Evolutionary conservation across 2,329 filamentous ascomycete species (phyloP).

Genomic region (Atkinsonella hypoxylon): DNA sequence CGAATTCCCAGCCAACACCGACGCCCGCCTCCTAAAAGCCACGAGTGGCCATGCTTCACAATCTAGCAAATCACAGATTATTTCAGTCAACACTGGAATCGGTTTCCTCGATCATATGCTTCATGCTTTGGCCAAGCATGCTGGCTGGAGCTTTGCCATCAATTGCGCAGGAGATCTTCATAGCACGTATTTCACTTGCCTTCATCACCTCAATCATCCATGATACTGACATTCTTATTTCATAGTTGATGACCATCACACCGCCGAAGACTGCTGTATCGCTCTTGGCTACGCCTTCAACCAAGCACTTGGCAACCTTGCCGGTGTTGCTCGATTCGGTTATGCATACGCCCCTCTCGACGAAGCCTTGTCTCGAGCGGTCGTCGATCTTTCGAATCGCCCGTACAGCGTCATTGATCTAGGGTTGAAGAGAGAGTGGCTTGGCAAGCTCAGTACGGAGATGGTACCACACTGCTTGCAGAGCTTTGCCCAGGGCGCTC

Average conservation of each 20-base stretch:
- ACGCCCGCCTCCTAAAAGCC: conserved; percentile 38
- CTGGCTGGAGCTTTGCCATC: conserved; percentile 81
- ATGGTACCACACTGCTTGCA: conserved; percentile 96
- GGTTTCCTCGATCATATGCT: conserved; percentile 99
- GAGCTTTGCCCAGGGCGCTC: conserved; percentile 83
- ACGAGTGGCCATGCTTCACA: conserved; percentile 68
- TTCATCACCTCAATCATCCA: neutral
- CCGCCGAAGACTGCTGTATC: conserved; percentile 88
- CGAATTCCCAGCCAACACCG: conserved; percentile 53
- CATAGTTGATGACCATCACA: conserved; percentile 95
- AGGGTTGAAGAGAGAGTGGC: conserved; percentile 79
- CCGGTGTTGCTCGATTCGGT: conserved; percentile 81
- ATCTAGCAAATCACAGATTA: conserved; percentile 70
- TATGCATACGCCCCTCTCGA: conserved; percentile 88
- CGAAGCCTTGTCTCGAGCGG: conserved; percentile 85
- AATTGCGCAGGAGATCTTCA: conserved; percentile 81
- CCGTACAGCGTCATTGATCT: conserved; percentile 77
- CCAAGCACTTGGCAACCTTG: conserved; percentile 60
- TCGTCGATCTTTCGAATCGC: conserved; percentile 88
- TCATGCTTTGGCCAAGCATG: conserved; percentile 90
- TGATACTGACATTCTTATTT: neutral
- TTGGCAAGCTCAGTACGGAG: conserved; percentile 85
- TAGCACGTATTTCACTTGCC: conserved; percentile 44
- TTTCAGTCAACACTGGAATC: conserved; percentile 83
- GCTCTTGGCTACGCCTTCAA: conserved; percentile 81